Evolutionary conservation across 106 monocot species (phyloP).

Genomic region (Dioscorea alata): DNA sequence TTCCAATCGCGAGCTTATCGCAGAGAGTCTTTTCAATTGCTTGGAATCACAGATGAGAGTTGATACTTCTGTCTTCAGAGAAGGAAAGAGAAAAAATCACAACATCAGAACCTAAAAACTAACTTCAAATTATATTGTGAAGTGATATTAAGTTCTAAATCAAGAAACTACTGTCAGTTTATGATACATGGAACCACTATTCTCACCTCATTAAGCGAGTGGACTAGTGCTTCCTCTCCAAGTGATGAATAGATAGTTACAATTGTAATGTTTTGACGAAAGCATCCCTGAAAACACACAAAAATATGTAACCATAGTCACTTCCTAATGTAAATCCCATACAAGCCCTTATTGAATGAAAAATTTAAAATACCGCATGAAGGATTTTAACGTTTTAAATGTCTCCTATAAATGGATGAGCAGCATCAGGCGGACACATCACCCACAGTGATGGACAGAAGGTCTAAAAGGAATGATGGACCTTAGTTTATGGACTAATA

Average conservation of each 20-base stretch:
- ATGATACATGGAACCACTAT: not conserved
- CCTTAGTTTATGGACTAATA: too few relatives aligned
- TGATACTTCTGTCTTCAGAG: constrained; percentile 40
- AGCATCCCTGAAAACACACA: constrained; percentile 30
- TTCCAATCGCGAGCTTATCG: constrained; percentile 22
- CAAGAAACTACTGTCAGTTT: not conserved
- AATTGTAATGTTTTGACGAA: constrained; percentile 41
- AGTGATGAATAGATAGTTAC: constrained; percentile 64
- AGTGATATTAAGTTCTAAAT: not conserved
- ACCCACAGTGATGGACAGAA: too few relatives aligned
- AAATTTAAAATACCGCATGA: too few relatives aligned
- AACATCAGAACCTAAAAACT: not conserved
- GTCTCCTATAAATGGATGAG: too few relatives aligned
- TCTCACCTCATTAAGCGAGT: constrained; percentile 61
- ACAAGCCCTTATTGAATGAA: too few relatives aligned
- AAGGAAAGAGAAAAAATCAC: not conserved
- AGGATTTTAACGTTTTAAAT: too few relatives aligned
- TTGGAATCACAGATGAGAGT: constrained; percentile 47
- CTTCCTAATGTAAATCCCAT: too few relatives aligned
- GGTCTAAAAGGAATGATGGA: too few relatives aligned
- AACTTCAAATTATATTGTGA: not conserved
- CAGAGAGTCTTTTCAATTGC: constrained; percentile 42
- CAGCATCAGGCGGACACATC: too few relatives aligned
- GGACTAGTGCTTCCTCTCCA: constrained; percentile 49
- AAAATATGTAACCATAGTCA: too few relatives aligned